These are phyloP conservation scores for Lophiostoma macrostomum DNA, from an alignment of 495 filamentous ascomycete genomes.

Conservation along the genomic window DNA sequence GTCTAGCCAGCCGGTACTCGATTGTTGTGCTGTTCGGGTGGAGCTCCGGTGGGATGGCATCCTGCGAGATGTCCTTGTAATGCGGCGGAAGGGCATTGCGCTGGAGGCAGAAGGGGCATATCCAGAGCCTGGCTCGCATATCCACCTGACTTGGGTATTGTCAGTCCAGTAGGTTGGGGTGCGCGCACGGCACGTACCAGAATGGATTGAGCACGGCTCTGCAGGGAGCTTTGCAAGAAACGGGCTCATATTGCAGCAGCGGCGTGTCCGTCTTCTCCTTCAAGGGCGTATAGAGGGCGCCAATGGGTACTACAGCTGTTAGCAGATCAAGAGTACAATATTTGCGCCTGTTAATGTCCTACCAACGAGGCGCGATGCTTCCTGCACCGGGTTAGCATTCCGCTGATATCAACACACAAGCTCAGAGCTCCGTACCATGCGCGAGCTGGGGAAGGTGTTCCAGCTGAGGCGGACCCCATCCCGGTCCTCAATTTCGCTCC, in stretches of 20 bases:
- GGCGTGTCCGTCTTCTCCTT: slow-evolving; percentile 92
- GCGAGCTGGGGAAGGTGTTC: slow-evolving; percentile 98
- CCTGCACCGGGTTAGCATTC: slow-evolving; percentile 52
- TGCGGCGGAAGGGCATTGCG: slow-evolving; percentile 93
- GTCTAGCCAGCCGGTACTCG: slow-evolving; percentile 90
- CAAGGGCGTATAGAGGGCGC: slow-evolving; percentile 91
- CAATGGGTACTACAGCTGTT: slow-evolving; percentile 69
- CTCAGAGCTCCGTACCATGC: slow-evolving; percentile 66
- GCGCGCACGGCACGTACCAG: slow-evolving; percentile 58
- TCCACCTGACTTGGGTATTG: slow-evolving; percentile 74
- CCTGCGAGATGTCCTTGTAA: slow-evolving; percentile 97
- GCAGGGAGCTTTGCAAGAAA: slow-evolving; percentile 95
- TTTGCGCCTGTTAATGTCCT: neutral
- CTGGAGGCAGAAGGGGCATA: slow-evolving; percentile 96
- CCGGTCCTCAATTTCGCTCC: slow-evolving; percentile 93
- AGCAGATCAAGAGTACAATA: slow-evolving; percentile 3
- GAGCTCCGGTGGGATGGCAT: slow-evolving; percentile 91
- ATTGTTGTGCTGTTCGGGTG: slow-evolving; percentile 94
- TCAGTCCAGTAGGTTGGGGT: neutral
- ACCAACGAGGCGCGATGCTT: slow-evolving; percentile 87
- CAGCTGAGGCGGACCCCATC: slow-evolving; percentile 97
- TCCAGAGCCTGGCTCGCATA: slow-evolving; percentile 91
- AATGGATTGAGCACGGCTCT: slow-evolving; percentile 96
- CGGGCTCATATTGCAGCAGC: slow-evolving; percentile 91
- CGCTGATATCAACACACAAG: neutral